Evolutionary conservation across 83 land plant genomes (phyloP).

Genomic region (Diphasiastrum complanatum): DNA sequence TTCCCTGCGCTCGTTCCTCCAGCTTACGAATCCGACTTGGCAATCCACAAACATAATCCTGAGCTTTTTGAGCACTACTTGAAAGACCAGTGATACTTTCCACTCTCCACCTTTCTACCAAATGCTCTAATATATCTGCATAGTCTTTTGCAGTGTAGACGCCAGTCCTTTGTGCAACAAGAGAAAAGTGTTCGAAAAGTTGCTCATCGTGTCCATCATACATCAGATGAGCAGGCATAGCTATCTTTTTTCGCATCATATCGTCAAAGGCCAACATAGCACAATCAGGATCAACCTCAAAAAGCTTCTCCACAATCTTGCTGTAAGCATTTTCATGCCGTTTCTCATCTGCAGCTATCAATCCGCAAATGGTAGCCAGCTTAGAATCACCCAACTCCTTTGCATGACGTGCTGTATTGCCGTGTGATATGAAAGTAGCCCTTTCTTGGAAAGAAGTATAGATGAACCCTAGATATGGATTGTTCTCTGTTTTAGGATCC

Average conservation of each 20-base stretch:
- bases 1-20: conserved; percentile 4
- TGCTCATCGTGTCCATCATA: conserved; percentile 9
- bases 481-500: background rate
- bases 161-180: conserved; percentile 8
- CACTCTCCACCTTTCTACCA: conserved; percentile 10
- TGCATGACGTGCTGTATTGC: conserved; percentile 3
- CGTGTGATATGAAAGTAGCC: conserved; percentile 6
- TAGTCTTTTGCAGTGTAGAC: conserved; percentile 15
- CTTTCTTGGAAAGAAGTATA: conserved; percentile 12
- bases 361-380: conserved; percentile 12
- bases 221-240: too few species aligned
- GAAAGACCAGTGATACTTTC: conserved; percentile 1
- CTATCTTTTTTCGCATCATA: conserved; percentile 16
- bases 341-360: conserved; percentile 8
- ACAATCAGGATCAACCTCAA: conserved; percentile 11
- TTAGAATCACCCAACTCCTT: conserved; percentile 4
- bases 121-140: conserved; percentile 9
- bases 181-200: conserved; percentile 5
- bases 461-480: background rate
- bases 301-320: conserved; percentile 11
- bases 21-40: conserved; percentile 1
- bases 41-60: conserved; percentile 8
- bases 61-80: conserved; percentile 1
- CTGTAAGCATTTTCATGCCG: conserved; percentile 15
- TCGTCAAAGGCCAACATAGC: conserved; percentile 10